Base-by-base conservation (phyloP, 2,329 filamentous ascomycete species). In the Hypoxylon sp. region DNA sequence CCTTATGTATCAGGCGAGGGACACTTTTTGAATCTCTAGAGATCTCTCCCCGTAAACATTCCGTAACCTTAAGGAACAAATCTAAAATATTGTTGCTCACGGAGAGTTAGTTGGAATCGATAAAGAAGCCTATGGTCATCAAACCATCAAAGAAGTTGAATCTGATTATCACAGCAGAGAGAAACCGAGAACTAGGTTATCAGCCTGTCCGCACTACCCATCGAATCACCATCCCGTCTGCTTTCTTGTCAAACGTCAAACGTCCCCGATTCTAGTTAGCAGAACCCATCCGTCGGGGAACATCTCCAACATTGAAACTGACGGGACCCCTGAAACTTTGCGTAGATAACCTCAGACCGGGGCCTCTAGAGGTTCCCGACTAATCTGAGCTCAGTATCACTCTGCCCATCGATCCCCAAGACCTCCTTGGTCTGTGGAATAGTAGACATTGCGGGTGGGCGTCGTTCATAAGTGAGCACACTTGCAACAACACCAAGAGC, bases 401-500 rank as follows among this genome's bases (percentile, higher is more conserved):
- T 75, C 34, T 73, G 74, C 50, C 66, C 73, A 21, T 72, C 72
- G 25, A 66, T 63, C 9, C 70, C 69, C 10, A 73, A 64, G 59
- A 64, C 69, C 60, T 75, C 71, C 69, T 77, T 76, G 21, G 74
- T 52, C 68, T 72, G 65, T 38, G 60, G 55, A 48, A 53, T 68
- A n/a, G 66, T 64, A 25, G 74, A 74, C 74, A 77, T 75, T 7
- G 74, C 65, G 28, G 76, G 73, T 0, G 84, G 84, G 3, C 77
- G 74, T 36, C 75, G 77, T 71, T 86, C 82, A 59, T 84, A 78
- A 0, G 82, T 81, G 57, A 83, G 80, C 2, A 83, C 65, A 25
- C 84, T 83, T 9, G 80, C 75, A 25, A 83, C 61, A 5, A 85
- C 75, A 74, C 84, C 84, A 48, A 77, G 76, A 3, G 78, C 80